Conservation (phyloP, 1,284 basidiomycete genomes). For the Caloboletus inedulis region DNA sequence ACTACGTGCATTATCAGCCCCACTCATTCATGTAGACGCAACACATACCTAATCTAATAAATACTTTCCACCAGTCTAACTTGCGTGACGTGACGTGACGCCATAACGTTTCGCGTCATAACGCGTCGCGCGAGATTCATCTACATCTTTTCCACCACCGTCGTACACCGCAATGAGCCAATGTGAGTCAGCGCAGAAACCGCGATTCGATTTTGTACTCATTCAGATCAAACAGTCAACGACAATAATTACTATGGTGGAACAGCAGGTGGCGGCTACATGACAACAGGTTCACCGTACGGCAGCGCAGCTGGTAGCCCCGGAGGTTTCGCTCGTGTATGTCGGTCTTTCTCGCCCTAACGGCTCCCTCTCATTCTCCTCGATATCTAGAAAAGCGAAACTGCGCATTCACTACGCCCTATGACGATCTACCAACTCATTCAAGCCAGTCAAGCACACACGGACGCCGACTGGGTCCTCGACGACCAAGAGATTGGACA, state of each 20-base stretch:
- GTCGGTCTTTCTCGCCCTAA: slow-evolving; percentile 9
- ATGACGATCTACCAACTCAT: slow-evolving; percentile 82
- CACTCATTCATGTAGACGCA: slow-evolving; percentile 30
- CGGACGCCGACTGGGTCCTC: slow-evolving; percentile 86
- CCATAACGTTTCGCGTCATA: slow-evolving; percentile 30
- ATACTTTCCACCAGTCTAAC: background rate
- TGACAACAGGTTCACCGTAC: slow-evolving; percentile 44
- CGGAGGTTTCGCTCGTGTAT: slow-evolving; percentile 40
- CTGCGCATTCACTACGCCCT: slow-evolving; percentile 74
- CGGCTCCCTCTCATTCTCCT: slow-evolving; percentile 1
- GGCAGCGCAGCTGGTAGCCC: slow-evolving; percentile 45
- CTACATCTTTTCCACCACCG: background rate
- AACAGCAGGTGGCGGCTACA: slow-evolving; percentile 37
- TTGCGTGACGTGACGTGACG: slow-evolving; percentile 17
- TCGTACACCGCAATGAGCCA: slow-evolving; percentile 38
- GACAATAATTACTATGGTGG: slow-evolving; percentile 40
- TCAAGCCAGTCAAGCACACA: slow-evolving; percentile 77
- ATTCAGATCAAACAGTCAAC: slow-evolving; percentile 19
- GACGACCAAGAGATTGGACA: slow-evolving; percentile 82
- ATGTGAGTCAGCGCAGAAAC: slow-evolving; percentile 31
- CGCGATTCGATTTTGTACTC: background rate
- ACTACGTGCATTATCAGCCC: slow-evolving; percentile 19
- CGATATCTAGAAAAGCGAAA: slow-evolving; percentile 41
- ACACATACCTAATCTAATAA: slow-evolving; percentile 7
- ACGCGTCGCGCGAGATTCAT: slow-evolving; percentile 22